These are phyloP conservation scores for Lunularia cruciata DNA, from an alignment of 225 moss, liverwort and hornwort genomes.

Conservation along the genomic window DNA sequence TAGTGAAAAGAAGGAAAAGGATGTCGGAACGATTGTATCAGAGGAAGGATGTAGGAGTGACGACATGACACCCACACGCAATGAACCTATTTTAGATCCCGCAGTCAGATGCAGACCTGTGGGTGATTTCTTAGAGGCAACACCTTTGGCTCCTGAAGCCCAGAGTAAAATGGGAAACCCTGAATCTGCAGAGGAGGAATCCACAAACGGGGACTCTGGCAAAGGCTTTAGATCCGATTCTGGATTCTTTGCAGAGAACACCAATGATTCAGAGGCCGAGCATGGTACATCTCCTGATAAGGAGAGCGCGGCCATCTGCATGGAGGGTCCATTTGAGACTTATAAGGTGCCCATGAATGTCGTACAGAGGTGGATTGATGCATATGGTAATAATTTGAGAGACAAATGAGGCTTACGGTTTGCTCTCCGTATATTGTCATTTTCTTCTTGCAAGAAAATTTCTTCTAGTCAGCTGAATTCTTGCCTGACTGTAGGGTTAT, in stretches of 20 bases:
- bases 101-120: constrained; percentile 58
- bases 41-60: background rate
- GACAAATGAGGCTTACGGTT: too few relatives aligned
- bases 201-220: background rate
- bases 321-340: constrained; percentile 56
- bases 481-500: too few relatives aligned
- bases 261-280: background rate
- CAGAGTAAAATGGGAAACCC: constrained; percentile 27
- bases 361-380: constrained; percentile 88
- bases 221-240: background rate
- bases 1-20: background rate
- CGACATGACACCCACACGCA: constrained; percentile 22
- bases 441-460: too few relatives aligned
- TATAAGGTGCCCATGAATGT: constrained; percentile 75
- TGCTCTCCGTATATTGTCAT: too few relatives aligned
- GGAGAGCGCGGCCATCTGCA: background rate
- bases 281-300: constrained; percentile 11
- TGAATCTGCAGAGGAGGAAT: background rate
- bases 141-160: constrained; percentile 53
- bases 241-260: background rate
- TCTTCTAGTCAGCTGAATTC: too few relatives aligned
- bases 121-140: constrained; percentile 59
- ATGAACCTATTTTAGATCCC: constrained; percentile 73
- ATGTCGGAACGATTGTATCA: background rate
- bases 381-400: constrained; percentile 90